Evolutionary conservation across 257 asterid genomes (phyloP).

Genomic region (Leonotis leonurus): DNA sequence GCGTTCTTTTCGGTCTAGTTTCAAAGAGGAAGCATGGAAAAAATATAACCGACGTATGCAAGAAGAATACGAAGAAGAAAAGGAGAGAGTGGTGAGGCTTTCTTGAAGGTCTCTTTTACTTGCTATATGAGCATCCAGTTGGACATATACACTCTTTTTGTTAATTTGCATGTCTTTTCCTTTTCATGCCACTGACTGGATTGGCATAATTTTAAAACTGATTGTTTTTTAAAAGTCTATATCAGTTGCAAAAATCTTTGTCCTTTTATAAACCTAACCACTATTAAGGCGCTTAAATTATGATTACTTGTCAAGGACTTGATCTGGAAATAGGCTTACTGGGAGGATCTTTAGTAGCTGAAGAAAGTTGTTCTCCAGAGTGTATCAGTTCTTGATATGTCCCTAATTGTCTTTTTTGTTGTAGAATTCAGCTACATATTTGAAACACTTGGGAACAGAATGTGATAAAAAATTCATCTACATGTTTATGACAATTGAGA

Average conservation of each 20-base stretch:
- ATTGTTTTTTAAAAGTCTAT: too few species aligned
- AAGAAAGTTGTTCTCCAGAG: neutral
- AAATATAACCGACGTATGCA: slow-evolving; percentile 75
- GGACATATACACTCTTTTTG: neutral
- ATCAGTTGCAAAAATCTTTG: too few species aligned
- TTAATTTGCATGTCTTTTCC: neutral
- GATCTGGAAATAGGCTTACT: neutral
- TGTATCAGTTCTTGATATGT: neutral
- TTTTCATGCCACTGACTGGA: neutral
- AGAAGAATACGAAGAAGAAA: slow-evolving; percentile 96
- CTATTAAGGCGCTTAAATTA: neutral
- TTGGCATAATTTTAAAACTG: neutral
- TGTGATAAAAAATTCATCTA: neutral
- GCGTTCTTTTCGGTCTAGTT: slow-evolving; percentile 50
- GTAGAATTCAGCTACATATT: neutral
- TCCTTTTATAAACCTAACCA: neutral
- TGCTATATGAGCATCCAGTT: neutral
- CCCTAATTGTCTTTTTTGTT: neutral
- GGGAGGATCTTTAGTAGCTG: neutral
- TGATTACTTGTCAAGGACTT: neutral
- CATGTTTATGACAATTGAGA: neutral
- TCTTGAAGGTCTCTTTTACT: slow-evolving; percentile 1
- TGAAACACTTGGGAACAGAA: neutral
- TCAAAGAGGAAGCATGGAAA: slow-evolving; percentile 78
- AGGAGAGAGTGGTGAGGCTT: slow-evolving; percentile 88